Base-by-base conservation (phyloP, 139 green algal species). In the Chlamydomonas eustigma region DNA sequence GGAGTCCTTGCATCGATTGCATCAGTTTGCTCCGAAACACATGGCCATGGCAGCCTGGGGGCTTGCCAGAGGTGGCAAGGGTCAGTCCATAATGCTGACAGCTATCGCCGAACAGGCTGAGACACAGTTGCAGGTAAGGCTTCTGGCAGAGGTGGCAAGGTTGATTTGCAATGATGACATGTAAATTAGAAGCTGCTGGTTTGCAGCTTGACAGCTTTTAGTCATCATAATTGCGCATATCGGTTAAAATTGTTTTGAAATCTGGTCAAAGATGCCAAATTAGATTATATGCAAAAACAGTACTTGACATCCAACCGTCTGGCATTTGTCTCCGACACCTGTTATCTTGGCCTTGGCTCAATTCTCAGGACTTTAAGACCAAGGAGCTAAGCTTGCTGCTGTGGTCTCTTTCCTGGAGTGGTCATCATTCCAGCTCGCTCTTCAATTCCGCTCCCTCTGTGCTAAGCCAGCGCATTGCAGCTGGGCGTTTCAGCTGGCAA, bases 401-500 rank as follows among this genome's bases (percentile, higher is more conserved):
- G 5, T 80, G 75, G 75, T 30, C 39, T 1, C n/a, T 80, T 6
- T 37, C 75, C 25, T 37, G 37, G 1, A 63, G 51, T 2, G 75
- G 75, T 4, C 4, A 75, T 31, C 2, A 25, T n/a, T n/a, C n/a
- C n/a, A n/a, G n/a, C n/a, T n/a, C n/a, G n/a, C n/a, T n/a, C n/a
- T n/a, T n/a, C n/a, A n/a, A n/a, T n/a, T n/a, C n/a, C n/a, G n/a
- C n/a, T n/a, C n/a, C n/a, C n/a, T n/a, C n/a, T n/a, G n/a, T n/a
- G n/a, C n/a, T n/a, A n/a, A n/a, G n/a, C n/a, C n/a, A n/a, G n/a
- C n/a, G n/a, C n/a, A n/a, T n/a, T n/a, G n/a, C n/a, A n/a, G n/a
- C n/a, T n/a, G n/a, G n/a, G n/a, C n/a, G n/a, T n/a, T n/a, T n/a
- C n/a, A n/a, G n/a, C n/a, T 58, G 22, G 32, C 75, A 69, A 32